Conservation (phyloP, 768 basidiomycete species). For the Russula brevipes region DNA sequence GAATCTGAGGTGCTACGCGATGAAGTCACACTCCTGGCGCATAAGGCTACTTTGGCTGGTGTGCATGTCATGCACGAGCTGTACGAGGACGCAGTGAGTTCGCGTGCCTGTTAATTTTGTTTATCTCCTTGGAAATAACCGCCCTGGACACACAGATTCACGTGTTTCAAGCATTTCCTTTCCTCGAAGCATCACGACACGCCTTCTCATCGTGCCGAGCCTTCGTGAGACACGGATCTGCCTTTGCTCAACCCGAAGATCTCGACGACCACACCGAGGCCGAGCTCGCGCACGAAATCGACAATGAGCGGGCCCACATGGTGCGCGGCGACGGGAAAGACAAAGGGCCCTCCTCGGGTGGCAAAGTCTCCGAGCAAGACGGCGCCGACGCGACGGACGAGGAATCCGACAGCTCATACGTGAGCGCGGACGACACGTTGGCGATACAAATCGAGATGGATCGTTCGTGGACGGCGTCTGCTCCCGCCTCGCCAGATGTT, state of each 20-base stretch:
- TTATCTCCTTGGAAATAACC: not conserved
- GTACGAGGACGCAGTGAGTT: conserved; percentile 83
- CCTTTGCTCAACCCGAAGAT: conserved; percentile 44
- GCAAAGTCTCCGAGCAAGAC: conserved; percentile 11
- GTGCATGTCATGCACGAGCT: conserved; percentile 83
- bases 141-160: conserved; percentile 53
- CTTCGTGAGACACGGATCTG: conserved; percentile 60
- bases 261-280: conserved; percentile 54
- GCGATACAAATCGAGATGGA: conserved; percentile 1
- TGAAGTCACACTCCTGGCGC: conserved; percentile 84
- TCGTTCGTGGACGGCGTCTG: not conserved
- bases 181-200: conserved; percentile 57
- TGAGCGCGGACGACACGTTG: conserved; percentile 18
- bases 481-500: not conserved
- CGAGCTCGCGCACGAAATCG: conserved; percentile 64
- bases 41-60: conserved; percentile 85
- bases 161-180: conserved; percentile 87
- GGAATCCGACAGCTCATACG: conserved; percentile 16
- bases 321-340: conserved; percentile 74
- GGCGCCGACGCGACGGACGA: conserved; percentile 18
- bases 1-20: conserved; percentile 95
- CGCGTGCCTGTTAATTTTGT: not conserved
- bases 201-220: conserved; percentile 67
- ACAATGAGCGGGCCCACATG: conserved; percentile 57
- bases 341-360: conserved; percentile 30